Conservation (phyloP, 2,329 filamentous ascomycete genomes). For the Akanthomyces uredinophilus region DNA sequence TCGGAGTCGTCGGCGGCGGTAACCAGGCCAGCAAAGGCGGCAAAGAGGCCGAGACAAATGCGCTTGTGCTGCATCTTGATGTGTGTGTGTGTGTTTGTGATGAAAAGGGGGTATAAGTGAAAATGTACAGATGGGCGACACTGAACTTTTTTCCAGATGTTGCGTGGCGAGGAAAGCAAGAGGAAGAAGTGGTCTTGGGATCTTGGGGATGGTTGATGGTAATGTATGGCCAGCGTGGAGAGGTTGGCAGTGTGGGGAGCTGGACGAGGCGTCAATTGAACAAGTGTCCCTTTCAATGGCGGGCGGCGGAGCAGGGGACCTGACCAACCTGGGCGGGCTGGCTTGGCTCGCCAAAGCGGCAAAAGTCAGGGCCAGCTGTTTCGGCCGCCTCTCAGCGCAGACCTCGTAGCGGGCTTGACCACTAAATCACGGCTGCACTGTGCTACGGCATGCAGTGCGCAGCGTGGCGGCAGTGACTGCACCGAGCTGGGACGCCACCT, state of each 20-base stretch:
- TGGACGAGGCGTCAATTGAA: constrained; percentile 34
- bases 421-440: too few species aligned
- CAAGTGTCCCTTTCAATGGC: constrained; percentile 37
- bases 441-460: neutral
- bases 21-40: constrained; percentile 51
- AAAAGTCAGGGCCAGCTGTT: too few species aligned
- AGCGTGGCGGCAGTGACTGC: neutral
- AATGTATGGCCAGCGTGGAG: constrained; percentile 22
- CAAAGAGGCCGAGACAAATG: constrained; percentile 49
- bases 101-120: constrained; percentile 2
- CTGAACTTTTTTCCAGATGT: constrained; percentile 17
- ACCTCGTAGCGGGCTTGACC: too few species aligned
- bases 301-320: neutral
- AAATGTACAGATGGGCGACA: constrained; percentile 20
- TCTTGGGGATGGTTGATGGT: constrained; percentile 18
- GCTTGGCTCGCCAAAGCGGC: too few species aligned
- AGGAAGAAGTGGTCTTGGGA: constrained; percentile 17
- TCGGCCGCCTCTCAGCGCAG: too few species aligned
- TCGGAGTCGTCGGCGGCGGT: constrained; percentile 63
- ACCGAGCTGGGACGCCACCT: too few species aligned
- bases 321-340: too few species aligned
- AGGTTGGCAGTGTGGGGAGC: constrained; percentile 24
- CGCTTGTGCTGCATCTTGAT: constrained; percentile 45
- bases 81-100: constrained; percentile 13
- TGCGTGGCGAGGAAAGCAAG: constrained; percentile 13